Conservation (phyloP, 257 asterid species). For the Scutellaria galericulata region DNA sequence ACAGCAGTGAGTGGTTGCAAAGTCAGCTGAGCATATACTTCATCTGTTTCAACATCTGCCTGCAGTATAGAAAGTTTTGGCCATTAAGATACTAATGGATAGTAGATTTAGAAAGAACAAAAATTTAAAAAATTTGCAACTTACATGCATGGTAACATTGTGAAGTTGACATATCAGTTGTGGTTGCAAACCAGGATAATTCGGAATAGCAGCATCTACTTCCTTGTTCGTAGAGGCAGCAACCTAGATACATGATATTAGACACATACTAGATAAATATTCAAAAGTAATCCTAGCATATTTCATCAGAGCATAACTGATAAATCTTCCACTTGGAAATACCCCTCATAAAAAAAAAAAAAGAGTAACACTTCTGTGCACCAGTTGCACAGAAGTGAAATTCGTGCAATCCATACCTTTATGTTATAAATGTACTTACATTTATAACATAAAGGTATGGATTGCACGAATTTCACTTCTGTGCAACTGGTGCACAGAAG, state of each 20-base stretch:
- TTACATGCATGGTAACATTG: constrained; percentile 95
- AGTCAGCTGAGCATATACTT: constrained; percentile 94
- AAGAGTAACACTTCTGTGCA: too few relatives aligned
- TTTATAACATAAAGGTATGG: too few relatives aligned
- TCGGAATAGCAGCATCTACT: constrained; percentile 78
- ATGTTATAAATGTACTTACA: too few relatives aligned
- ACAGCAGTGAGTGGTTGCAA: constrained; percentile 91
- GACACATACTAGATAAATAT: not conserved
- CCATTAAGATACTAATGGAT: constrained; percentile 14
- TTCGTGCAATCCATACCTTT: too few relatives aligned
- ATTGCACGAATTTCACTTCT: too few relatives aligned
- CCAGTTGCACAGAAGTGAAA: too few relatives aligned
- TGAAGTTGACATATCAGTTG: constrained; percentile 97
- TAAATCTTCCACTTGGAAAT: not conserved
- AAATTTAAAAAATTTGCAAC: constrained; percentile 20
- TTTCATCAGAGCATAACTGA: not conserved
- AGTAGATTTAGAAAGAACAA: constrained; percentile 8
- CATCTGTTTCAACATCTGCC: constrained; percentile 97
- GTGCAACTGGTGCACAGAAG: too few relatives aligned
- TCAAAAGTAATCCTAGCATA: not conserved
- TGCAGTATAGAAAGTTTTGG: constrained; percentile 44
- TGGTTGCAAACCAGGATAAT: constrained; percentile 88
- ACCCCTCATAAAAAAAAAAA: not conserved
- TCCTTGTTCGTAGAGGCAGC: constrained; percentile 96
- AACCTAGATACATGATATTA: constrained; percentile 54